phyloP scores from a whole-genome alignment of 345 rosid genomes.

The Dimocarpus longan region DNA sequence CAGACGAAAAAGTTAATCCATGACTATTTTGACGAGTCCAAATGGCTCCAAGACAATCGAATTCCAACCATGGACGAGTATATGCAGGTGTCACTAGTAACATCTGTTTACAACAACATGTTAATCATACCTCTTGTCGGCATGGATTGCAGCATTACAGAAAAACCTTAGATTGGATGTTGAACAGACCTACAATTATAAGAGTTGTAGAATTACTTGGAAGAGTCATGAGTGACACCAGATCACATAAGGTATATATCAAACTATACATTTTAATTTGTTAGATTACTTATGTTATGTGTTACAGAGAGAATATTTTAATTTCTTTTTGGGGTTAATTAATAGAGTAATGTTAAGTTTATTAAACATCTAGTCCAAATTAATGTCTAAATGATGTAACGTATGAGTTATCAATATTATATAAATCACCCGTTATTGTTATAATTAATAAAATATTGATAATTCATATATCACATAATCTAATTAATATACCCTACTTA shows the following conservation, averaged over 20 bases:
- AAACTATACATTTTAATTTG: too few relatives aligned
- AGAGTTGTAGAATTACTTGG: neutral
- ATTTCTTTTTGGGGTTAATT: too few relatives aligned
- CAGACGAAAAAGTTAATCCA: slow-evolving; percentile 1
- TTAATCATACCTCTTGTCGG: neutral
- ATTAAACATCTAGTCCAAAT: too few relatives aligned
- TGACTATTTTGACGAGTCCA: neutral
- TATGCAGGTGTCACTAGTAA: neutral
- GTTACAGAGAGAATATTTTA: too few relatives aligned
- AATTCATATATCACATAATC: too few relatives aligned
- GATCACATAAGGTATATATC: neutral
- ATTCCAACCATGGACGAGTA: slow-evolving; percentile 5
- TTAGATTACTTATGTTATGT: too few relatives aligned
- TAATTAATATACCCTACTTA: too few relatives aligned
- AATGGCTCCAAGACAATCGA: neutral
- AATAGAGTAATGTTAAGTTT: too few relatives aligned
- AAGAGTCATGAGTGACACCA: neutral
- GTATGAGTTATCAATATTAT: too few relatives aligned
- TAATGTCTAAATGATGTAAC: too few relatives aligned
- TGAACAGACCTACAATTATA: neutral
- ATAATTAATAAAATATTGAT: too few relatives aligned
- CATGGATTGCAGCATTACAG: neutral
- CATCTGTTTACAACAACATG: neutral
- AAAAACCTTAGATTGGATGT: neutral
- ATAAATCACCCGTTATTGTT: too few relatives aligned